Evolutionary conservation across 1,139 yeast species (phyloP), one percentile per base, ranked within the genome.

Genomic region (Torulaspora globosa): DNA sequence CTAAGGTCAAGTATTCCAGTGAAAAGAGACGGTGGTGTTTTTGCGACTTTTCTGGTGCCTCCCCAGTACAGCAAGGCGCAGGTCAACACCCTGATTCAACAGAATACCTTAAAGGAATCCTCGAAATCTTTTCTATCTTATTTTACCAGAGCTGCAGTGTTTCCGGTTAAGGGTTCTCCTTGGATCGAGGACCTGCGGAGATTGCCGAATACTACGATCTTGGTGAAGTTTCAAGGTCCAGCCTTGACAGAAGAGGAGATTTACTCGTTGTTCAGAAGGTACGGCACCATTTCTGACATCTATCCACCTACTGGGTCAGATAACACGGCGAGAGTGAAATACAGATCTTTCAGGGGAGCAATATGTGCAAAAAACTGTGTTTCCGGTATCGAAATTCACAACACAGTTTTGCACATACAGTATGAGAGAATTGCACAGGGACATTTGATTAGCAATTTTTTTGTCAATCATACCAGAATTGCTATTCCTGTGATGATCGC

Each of bases 181-280:
- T 92, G 97, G 97, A 85, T 92, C 52, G 97, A 92, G 66, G 98
- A 92, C 63, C 72, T 92, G 61, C 76, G 85, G 55, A 70, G 97
- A 53, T 76, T 75, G 53, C 95, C 95, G 8, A 80, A 84, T 49
- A 68, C 73, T 10, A 72, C 74, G 18, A 67, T 92, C 29, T 75
- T 77, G 47, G 81, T 90, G 3, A 74, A 75, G 31, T 89, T 83
- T 60, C 89, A 84, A 52, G 97, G 97, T 1, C 69, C 70, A 2
- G 74, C 82, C 0, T 66, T 90, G 52, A 78, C 88, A 0, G 96
- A 90, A 59, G 97, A 92, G 65, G 88, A 85, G 48, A 65, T 90
- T 41, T 92, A 90, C 60, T 77, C 85, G 2, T 69, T 88, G 42
- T 81, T 92, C 62, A 77, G 98, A 68, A 73, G 97, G 54, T 92